Evolutionary conservation across 2,329 filamentous ascomycete species (phyloP).

Genomic region (Neonectria magnoliae): DNA sequence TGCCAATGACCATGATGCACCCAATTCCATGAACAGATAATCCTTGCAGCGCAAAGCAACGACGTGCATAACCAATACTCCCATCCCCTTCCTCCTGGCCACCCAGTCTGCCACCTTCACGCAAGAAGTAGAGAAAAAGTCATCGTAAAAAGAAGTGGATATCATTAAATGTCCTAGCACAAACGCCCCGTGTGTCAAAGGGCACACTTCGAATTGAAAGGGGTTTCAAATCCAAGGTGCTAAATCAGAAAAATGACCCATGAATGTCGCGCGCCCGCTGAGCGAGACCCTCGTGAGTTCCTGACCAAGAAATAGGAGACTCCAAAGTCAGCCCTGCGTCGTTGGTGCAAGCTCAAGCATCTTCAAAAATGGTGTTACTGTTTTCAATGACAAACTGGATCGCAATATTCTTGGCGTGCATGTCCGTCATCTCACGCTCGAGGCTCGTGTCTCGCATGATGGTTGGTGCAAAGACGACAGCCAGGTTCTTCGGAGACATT

Average conservation of each 20-base stretch:
- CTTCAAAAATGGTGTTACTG: slow-evolving; percentile 81
- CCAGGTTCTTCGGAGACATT: slow-evolving; percentile 96
- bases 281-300: slow-evolving; percentile 2
- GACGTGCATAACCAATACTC: slow-evolving; percentile 38
- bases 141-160: slow-evolving; percentile 41
- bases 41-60: slow-evolving; percentile 23
- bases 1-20: slow-evolving; percentile 23
- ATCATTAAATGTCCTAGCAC: slow-evolving; percentile 47
- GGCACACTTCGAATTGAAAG: slow-evolving; percentile 35
- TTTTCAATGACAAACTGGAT: slow-evolving; percentile 95
- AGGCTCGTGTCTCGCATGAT: slow-evolving; percentile 93
- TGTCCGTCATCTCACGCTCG: slow-evolving; percentile 95
- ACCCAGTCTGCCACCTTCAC: slow-evolving; percentile 11
- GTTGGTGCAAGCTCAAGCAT: slow-evolving; percentile 41
- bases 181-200: slow-evolving; percentile 39
- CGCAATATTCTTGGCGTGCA: slow-evolving; percentile 90
- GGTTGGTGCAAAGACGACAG: slow-evolving; percentile 96
- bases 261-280: slow-evolving; percentile 19
- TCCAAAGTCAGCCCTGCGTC: neutral
- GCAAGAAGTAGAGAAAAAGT: slow-evolving; percentile 20
- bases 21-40: slow-evolving; percentile 23
- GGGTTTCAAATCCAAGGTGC: slow-evolving; percentile 37
- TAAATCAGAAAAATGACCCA: slow-evolving; percentile 34
- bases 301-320: slow-evolving; percentile 17
- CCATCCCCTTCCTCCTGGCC: slow-evolving; percentile 18